A percentile compares a stretch with the other conserved stretches of the same genome.
phyloP scores from a whole-genome alignment of 2,329 filamentous ascomycete genomes.

The Fusarium musae region DNA sequence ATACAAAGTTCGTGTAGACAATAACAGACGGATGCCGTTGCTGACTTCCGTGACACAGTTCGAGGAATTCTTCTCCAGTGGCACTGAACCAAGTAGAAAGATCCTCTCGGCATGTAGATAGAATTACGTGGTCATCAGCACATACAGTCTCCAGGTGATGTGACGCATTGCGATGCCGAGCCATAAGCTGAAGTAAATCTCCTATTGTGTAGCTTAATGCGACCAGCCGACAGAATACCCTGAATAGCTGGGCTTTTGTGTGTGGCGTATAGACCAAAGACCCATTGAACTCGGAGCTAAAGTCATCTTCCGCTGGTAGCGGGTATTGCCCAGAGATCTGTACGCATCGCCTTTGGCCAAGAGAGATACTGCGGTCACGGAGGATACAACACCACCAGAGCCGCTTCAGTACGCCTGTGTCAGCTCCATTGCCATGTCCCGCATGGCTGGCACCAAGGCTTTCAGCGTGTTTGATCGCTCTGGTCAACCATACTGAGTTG shows the following conservation, averaged over 20 bases:
- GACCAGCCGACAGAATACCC: not conserved
- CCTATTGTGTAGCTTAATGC: not conserved
- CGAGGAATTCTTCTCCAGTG: not conserved
- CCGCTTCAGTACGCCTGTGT: not conserved
- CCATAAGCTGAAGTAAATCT: not conserved
- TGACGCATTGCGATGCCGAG: not conserved
- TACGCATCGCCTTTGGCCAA: not conserved
- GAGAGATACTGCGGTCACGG: not conserved
- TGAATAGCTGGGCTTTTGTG: not conserved
- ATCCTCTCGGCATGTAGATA: not conserved
- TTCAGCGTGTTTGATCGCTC: not conserved
- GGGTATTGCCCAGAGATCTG: not conserved
- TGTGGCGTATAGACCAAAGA: not conserved
- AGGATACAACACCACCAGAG: not conserved
- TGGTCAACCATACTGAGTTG: not conserved
- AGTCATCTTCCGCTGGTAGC: not conserved
- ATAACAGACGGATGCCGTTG: not conserved
- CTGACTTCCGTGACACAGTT: not conserved
- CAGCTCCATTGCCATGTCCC: fast-evolving
- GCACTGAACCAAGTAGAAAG: not conserved
- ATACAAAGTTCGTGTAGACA: not conserved
- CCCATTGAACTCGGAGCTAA: not conserved
- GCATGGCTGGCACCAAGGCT: not conserved
- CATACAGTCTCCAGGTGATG: not conserved
- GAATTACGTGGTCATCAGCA: not conserved